Conservation (phyloP, 192 early-diverging fungal species). For the Rhizophagus clarus region DNA sequence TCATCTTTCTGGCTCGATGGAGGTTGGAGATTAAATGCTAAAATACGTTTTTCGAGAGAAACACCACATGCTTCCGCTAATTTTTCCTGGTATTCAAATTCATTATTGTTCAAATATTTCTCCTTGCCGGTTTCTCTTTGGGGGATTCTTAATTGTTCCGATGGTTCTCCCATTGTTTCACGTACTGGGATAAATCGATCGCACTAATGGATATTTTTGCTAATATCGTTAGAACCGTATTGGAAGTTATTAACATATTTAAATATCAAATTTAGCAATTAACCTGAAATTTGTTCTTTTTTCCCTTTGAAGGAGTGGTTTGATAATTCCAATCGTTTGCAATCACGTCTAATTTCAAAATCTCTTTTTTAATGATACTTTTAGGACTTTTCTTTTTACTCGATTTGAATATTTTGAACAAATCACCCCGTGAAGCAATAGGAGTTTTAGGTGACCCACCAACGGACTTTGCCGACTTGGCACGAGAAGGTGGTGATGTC, state of each 20-base stretch:
- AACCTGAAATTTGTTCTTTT: conserved; percentile 32
- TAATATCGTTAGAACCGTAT: background rate
- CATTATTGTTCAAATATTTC: conserved; percentile 44
- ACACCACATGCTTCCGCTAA: conserved; percentile 83
- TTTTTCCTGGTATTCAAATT: conserved; percentile 72
- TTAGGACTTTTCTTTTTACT: conserved; percentile 22
- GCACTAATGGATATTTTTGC: conserved; percentile 42
- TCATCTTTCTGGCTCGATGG: conserved; percentile 58
- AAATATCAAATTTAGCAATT: background rate
- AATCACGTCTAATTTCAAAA: conserved; percentile 39
- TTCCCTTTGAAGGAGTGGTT: conserved; percentile 32
- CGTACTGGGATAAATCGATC: conserved; percentile 92
- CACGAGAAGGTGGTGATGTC: background rate
- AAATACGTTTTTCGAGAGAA: conserved; percentile 76
- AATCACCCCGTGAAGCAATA: background rate
- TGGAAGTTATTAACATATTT: background rate
- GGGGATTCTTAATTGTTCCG: conserved; percentile 72
- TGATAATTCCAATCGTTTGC: conserved; percentile 38
- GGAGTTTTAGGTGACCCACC: background rate
- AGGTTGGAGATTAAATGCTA: conserved; percentile 78
- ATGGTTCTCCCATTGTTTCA: conserved; percentile 64
- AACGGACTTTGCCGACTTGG: background rate
- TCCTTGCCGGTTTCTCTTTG: conserved; percentile 36
- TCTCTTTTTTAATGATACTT: conserved; percentile 5
- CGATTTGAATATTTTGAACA: conserved; percentile 10